These are phyloP conservation scores for Coprinellus micaceus DNA, from an alignment of 768 basidiomycete genomes.

Conservation along the genomic window DNA sequence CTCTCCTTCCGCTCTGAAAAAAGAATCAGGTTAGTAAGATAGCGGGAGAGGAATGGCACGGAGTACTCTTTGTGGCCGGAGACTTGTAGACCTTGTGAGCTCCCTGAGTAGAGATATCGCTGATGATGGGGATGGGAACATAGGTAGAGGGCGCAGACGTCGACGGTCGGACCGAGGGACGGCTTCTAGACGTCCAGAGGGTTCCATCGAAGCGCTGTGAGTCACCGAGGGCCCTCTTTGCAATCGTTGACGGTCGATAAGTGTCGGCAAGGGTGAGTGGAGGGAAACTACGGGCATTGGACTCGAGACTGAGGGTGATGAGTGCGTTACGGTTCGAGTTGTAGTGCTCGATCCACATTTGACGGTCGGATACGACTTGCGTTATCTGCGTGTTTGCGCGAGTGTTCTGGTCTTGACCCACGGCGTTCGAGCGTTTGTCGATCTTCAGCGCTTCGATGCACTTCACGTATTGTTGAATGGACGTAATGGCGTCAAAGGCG, in stretches of 20 bases:
- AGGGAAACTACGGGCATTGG: neutral
- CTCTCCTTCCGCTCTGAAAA: neutral
- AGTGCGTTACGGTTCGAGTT: neutral
- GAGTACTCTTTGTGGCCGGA: no score
- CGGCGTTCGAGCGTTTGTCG: neutral
- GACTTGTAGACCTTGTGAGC: neutral
- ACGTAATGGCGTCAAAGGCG: neutral
- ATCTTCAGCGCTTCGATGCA: neutral
- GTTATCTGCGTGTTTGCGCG: neutral
- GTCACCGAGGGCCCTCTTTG: neutral
- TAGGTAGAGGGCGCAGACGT: neutral
- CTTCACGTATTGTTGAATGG: neutral
- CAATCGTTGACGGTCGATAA: neutral
- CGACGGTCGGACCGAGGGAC: no score
- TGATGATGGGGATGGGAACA: neutral
- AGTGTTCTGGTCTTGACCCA: slow-evolving; percentile 1
- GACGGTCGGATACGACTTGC: neutral
- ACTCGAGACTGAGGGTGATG: neutral
- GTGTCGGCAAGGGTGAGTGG: neutral
- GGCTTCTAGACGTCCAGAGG: neutral
- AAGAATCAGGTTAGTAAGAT: no score
- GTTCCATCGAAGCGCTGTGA: neutral
- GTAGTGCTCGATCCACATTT: neutral
- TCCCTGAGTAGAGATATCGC: neutral
- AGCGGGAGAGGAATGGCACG: neutral